Conservation (phyloP, 805 yeast species). For the Candida khao-thaluensis region DNA sequence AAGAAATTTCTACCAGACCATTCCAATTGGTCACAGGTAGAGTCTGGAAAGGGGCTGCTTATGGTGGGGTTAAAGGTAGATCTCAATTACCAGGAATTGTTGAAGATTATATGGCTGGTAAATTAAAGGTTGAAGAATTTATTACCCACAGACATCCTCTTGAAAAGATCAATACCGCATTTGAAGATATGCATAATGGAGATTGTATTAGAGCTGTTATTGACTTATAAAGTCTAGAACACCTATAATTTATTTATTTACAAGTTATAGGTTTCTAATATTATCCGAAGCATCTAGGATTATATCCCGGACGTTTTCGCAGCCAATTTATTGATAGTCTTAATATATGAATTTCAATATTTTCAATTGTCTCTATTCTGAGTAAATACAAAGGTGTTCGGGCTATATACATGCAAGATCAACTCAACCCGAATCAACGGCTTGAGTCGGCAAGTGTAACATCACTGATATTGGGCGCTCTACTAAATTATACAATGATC, state of each 20-base stretch:
- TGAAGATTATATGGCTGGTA: constrained; percentile 77
- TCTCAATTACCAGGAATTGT: constrained; percentile 90
- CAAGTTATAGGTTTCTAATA: too few relatives aligned
- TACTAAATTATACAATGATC: background rate
- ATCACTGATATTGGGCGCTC: too few relatives aligned
- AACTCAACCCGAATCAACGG: too few relatives aligned
- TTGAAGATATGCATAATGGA: constrained; percentile 93
- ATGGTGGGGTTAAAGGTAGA: constrained; percentile 98
- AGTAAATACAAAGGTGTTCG: too few relatives aligned
- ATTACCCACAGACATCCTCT: constrained; percentile 87
- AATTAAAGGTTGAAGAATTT: constrained; percentile 88
- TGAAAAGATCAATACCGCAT: constrained; percentile 79
- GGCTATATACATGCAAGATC: too few relatives aligned
- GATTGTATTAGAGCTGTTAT: constrained; percentile 92
- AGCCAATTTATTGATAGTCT: constrained; percentile 1
- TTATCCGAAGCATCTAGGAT: too few relatives aligned
- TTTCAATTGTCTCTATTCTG: too few relatives aligned
- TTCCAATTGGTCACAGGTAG: constrained; percentile 99
- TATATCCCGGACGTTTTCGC: too few relatives aligned
- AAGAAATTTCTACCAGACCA: constrained; percentile 95
- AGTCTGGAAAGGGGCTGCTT: constrained; percentile 99
- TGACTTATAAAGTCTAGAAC: constrained; percentile 31
- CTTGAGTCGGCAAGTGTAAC: too few relatives aligned
- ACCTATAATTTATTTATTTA: too few relatives aligned
- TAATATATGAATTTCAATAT: background rate